Percentiles rank a stretch among this genome's conserved stretches.
phyloP scores from a whole-genome alignment of 768 basidiomycete species.

The Podaxis mareebaensis region DNA sequence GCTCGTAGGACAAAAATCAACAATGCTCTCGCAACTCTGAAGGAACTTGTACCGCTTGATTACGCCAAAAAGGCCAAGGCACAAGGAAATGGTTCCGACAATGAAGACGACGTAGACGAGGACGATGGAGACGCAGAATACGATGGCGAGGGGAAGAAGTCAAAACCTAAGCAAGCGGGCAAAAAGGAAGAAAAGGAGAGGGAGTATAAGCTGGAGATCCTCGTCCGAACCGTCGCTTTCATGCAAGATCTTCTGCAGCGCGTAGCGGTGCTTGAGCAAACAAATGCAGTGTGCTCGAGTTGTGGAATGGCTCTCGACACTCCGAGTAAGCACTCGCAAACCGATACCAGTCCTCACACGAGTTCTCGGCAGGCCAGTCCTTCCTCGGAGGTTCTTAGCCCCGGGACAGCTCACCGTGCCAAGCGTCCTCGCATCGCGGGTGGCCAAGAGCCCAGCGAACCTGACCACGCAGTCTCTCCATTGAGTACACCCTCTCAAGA shows the following conservation, averaged over 20 bases:
- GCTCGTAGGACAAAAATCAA: conserved; percentile 95
- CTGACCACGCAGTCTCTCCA: conserved; percentile 16
- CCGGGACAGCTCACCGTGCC: neutral
- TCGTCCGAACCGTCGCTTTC: conserved; percentile 79
- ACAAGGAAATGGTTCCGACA: conserved; percentile 32
- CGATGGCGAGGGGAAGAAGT: conserved; percentile 27
- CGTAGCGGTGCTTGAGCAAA: conserved; percentile 42
- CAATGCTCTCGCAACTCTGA: conserved; percentile 77
- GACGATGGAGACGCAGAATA: conserved; percentile 36
- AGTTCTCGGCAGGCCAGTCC: conserved; percentile 18
- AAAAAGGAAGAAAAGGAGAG: conserved; percentile 68
- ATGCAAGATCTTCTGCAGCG: conserved; percentile 68
- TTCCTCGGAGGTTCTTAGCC: neutral
- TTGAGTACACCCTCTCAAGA: conserved; percentile 9
- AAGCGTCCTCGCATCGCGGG: conserved; percentile 3
- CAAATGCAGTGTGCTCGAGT: conserved; percentile 25
- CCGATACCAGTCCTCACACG: conserved; percentile 14
- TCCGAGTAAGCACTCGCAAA: neutral
- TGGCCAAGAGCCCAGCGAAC: neutral
- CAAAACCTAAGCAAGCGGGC: conserved; percentile 34
- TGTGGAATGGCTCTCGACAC: conserved; percentile 16
- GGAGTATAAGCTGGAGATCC: conserved; percentile 92
- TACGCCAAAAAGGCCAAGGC: conserved; percentile 32
- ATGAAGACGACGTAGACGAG: conserved; percentile 37
- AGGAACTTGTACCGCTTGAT: conserved; percentile 71